A percentile compares a stretch with the other conserved stretches of the same genome.
Evolutionary conservation across 306 rosid genomes (phyloP).

Genomic region (Citrullus mucosospermus): DNA sequence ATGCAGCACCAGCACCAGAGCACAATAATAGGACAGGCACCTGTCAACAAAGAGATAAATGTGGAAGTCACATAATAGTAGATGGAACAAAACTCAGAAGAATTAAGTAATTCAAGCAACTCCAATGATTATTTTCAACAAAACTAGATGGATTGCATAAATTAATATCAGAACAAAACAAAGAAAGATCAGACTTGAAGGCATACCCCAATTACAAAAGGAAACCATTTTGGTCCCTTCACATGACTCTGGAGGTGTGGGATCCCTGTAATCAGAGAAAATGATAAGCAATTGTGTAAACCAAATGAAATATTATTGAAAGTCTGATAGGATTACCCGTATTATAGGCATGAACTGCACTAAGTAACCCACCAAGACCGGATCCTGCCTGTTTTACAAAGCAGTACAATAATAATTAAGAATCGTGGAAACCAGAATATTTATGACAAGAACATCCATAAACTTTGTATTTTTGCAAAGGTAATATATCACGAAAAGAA

Average conservation of each 20-base stretch:
- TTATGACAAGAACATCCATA: not conserved
- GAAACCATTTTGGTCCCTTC: slow-evolving; percentile 98
- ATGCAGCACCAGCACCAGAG: slow-evolving; percentile 75
- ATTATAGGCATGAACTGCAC: slow-evolving; percentile 65
- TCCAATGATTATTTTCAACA: not conserved
- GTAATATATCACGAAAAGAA: too few species aligned
- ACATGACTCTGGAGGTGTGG: slow-evolving; percentile 66
- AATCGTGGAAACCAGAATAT: not conserved
- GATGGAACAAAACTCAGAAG: not conserved
- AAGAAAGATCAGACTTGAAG: not conserved
- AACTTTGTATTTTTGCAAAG: too few species aligned
- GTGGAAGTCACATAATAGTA: not conserved
- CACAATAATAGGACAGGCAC: slow-evolving; percentile 69
- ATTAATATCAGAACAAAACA: not conserved
- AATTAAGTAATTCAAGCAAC: not conserved
- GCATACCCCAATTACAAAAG: slow-evolving; percentile 71
- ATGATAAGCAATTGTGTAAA: not conserved
- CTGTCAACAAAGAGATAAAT: slow-evolving; percentile 26
- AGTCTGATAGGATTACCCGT: slow-evolving; percentile 26
- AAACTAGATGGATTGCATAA: not conserved
- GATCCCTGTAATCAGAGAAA: slow-evolving; percentile 44
- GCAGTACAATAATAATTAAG: not conserved
- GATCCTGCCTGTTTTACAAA: slow-evolving; percentile 55
- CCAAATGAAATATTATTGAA: not conserved
- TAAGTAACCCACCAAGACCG: slow-evolving; percentile 67